Base-by-base conservation (phyloP, 495 filamentous ascomycete genomes). In the Cetradonia linearis region DNA sequence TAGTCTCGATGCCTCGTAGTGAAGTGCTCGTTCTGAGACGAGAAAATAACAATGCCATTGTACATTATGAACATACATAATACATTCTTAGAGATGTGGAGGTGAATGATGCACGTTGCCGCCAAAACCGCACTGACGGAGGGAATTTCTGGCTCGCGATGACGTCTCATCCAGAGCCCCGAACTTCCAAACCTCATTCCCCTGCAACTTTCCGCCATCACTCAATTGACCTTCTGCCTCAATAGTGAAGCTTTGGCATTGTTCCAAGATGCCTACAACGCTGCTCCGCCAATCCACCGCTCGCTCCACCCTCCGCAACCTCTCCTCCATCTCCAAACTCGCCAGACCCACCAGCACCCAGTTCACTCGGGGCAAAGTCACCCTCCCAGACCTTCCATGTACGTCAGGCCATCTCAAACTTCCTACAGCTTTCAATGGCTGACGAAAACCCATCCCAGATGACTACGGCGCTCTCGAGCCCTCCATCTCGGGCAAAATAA, bases 381-480 rank as follows among this genome's bases (percentile, higher is more conserved):
- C 89, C 28, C 84, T 98, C 30, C 93, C 93, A 36, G 91, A 96
- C 70, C 83, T 98, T n/a, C 73, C 87, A 65, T 98, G 91, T 95
- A 82, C 64, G 86, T 73, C 14, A 23, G 30, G 13, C 25, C 55
- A 48, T 44, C 20, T 27, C 38, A 48, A 56, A 37, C 1, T 36
- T 42, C 50, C 13, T 18, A 8, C 18, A 8, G 31, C 28, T 34
- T 23, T 53, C 58, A 25, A 38, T 62, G 28, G 36, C 31, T 30
- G 13, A 37, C 36, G 18, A 18, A 20, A 40, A 16, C 52, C 2
- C 30, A 38, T 25, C 14, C 1, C 62, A 91, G 87, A 91, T 70
- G 88, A 91, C 76, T 93, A 89, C 74, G 84, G 84, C 63, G 93
- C 90, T 28, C 89, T 98, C 69, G 93, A 98, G 73, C 93, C 93